Conservation (phyloP, 345 rosid species). For the Schrenkiella parvula region DNA sequence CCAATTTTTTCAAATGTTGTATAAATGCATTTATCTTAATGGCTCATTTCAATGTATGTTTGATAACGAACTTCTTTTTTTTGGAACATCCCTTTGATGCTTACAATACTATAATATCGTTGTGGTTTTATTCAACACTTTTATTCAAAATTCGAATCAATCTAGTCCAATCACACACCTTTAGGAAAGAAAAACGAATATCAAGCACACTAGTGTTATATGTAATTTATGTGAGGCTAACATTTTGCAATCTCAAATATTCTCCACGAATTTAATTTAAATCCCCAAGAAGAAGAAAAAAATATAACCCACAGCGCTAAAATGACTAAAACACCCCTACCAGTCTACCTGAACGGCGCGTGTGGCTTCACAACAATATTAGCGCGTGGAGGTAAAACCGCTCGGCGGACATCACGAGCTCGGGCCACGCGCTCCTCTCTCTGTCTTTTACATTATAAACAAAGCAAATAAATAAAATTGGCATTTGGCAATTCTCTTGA, state of each 20-base stretch:
- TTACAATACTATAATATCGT: neutral
- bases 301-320: neutral
- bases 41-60: neutral
- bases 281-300: neutral
- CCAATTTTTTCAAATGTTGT: neutral
- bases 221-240: neutral
- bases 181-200: neutral
- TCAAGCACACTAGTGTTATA: neutral
- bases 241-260: neutral
- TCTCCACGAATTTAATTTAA: neutral
- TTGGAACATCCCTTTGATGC: neutral
- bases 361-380: neutral
- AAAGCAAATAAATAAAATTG: neutral
- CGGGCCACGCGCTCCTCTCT: conserved; percentile 20
- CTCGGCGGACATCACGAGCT: conserved; percentile 44
- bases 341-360: neutral
- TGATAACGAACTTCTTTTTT: neutral
- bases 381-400: conserved; percentile 15
- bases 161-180: neutral
- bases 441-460: neutral
- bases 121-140: neutral
- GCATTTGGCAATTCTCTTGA: neutral
- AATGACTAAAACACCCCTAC: neutral
- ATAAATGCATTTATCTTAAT: neutral
- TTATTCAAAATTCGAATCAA: neutral